Percentiles rank a stretch among this genome's conserved stretches.
These are phyloP conservation scores for Talaromyces nanjingensis DNA, from an alignment of 495 filamentous ascomycete species.

Conservation along the genomic window DNA sequence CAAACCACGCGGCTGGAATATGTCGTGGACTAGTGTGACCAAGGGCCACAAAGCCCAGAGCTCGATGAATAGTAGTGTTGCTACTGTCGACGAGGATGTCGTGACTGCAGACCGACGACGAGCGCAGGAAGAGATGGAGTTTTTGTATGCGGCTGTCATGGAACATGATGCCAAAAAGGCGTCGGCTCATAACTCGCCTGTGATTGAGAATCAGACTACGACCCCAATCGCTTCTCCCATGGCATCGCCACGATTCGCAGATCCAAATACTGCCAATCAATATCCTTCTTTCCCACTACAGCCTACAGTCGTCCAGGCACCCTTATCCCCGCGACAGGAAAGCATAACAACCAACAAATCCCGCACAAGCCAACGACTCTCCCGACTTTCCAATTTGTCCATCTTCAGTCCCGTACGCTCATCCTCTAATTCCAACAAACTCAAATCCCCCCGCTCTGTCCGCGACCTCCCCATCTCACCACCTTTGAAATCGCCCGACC, in stretches of 20 bases:
- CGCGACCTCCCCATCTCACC: constrained; percentile 53
- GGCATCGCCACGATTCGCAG: constrained; percentile 21
- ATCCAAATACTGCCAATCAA: background rate
- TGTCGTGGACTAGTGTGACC: constrained; percentile 36
- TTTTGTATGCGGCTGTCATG: constrained; percentile 87
- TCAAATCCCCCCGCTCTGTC: constrained; percentile 43
- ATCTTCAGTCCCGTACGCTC: constrained; percentile 54
- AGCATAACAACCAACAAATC: constrained; percentile 13
- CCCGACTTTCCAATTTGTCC: constrained; percentile 41
- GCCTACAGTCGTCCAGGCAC: constrained; percentile 4
- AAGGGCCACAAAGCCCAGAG: constrained; percentile 28
- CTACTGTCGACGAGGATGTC: constrained; percentile 67
- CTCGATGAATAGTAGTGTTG: constrained; percentile 42
- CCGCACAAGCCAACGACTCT: constrained; percentile 29
- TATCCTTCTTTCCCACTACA: constrained; percentile 2
- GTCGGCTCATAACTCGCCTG: constrained; percentile 10
- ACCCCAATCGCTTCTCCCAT: constrained; percentile 12
- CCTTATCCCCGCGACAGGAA: constrained; percentile 3
- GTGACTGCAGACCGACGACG: constrained; percentile 64
- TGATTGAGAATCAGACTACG: constrained; percentile 12
- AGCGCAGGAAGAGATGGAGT: constrained; percentile 74
- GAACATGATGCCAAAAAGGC: constrained; percentile 73
- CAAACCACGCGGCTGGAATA: constrained; percentile 23
- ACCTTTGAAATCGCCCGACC: constrained; percentile 47
- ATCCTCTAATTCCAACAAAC: constrained; percentile 47